Percentiles rank a stretch among this genome's conserved stretches.
phyloP scores from a whole-genome alignment of 768 basidiomycete species.

The Neoboletus magnificus region DNA sequence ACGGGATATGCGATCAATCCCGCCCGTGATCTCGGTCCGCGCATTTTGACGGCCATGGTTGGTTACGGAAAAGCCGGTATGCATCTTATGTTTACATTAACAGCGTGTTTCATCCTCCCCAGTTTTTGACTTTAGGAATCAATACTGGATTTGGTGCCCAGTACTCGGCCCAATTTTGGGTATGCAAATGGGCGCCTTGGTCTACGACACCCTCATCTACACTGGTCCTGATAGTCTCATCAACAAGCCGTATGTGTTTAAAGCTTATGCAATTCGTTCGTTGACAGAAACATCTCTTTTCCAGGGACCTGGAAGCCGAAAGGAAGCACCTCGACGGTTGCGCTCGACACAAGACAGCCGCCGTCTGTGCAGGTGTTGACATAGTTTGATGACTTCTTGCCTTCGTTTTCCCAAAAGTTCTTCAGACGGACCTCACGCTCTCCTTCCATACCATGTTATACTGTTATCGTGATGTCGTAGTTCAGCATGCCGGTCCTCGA shows the following conservation, averaged over 20 bases:
- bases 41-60: slow-evolving; percentile 65
- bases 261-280: neutral
- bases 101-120: neutral
- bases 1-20: slow-evolving; percentile 69
- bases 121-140: slow-evolving; percentile 37
- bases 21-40: slow-evolving; percentile 69
- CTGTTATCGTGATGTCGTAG: neutral
- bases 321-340: slow-evolving; percentile 18
- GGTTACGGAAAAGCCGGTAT: slow-evolving; percentile 55
- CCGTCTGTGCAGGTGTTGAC: neutral
- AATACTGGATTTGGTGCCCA: slow-evolving; percentile 76
- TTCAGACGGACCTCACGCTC: neutral
- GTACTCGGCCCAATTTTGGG: slow-evolving; percentile 59
- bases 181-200: slow-evolving; percentile 47
- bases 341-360: neutral
- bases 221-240: slow-evolving; percentile 52
- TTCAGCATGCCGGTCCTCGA: neutral
- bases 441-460: neutral
- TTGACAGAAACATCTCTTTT: neutral
- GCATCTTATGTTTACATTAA: slow-evolving; percentile 29
- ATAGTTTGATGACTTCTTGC: slow-evolving; percentile 7
- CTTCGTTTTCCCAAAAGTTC: neutral
- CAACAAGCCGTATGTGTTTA: slow-evolving; percentile 46
- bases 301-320: slow-evolving; percentile 11
- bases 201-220: slow-evolving; percentile 61